Conservation (phyloP, 352 stramenopile species). For the Pythium myriotylum region DNA sequence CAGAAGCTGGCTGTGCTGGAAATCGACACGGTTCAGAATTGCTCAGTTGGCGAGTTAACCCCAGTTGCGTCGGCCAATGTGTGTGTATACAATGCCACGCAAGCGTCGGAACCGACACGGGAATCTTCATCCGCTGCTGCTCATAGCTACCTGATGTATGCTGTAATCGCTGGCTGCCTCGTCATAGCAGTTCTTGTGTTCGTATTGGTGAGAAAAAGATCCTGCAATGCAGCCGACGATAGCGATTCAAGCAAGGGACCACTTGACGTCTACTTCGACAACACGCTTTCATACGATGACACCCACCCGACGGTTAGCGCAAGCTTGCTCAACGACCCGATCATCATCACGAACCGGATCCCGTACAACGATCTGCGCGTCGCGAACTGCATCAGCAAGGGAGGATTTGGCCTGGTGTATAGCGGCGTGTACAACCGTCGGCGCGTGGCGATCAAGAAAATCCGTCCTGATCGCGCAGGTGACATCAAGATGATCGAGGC, state of each 20-base stretch:
- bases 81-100: no score
- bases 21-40: no score
- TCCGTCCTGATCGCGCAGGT: slow-evolving; percentile 47
- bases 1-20: no score
- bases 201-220: slow-evolving; percentile 35
- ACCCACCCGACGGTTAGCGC: slow-evolving; percentile 54
- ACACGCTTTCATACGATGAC: slow-evolving; percentile 65
- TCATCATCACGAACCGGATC: slow-evolving; percentile 66
- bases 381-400: slow-evolving; percentile 62
- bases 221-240: background rate
- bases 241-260: slow-evolving; percentile 32
- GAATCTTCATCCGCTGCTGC: background rate
- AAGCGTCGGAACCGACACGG: no score
- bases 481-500: slow-evolving; percentile 60
- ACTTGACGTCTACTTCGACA: slow-evolving; percentile 47
- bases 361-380: slow-evolving; percentile 64
- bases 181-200: slow-evolving; percentile 40
- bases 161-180: slow-evolving; percentile 25
- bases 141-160: slow-evolving; percentile 27
- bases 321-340: slow-evolving; percentile 58
- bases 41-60: no score
- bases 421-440: slow-evolving; percentile 61
- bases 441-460: slow-evolving; percentile 69
- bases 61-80: no score
- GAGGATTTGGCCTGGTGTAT: slow-evolving; percentile 66